Percentiles rank a stretch among this genome's conserved stretches.
Conservation (phyloP, 2,329 filamentous ascomycete species). For the Chaetomium globosum region DNA sequence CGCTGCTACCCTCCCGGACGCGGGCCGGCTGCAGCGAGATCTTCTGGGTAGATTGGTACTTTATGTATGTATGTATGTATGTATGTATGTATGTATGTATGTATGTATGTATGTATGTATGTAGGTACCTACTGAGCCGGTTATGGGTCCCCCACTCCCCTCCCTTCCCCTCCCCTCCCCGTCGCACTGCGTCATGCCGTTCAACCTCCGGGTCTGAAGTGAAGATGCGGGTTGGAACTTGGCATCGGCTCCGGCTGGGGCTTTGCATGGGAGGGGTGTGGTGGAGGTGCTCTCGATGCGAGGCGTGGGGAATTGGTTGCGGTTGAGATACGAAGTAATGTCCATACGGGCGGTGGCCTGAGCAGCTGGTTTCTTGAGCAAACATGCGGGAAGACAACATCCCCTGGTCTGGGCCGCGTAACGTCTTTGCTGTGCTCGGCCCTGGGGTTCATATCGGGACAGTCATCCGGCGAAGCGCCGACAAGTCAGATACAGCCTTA, state of each 20-base stretch:
- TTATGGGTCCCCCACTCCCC: background rate
- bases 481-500: conserved; percentile 11
- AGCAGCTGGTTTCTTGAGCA: background rate
- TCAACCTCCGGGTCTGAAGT: background rate
- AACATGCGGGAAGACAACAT: background rate
- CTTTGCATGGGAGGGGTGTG: background rate
- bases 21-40: conserved; percentile 19
- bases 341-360: background rate
- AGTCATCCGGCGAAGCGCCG: background rate
- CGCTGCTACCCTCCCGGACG: conserved; percentile 8
- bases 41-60: conserved; percentile 11
- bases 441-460: background rate
- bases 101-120: too few relatives aligned
- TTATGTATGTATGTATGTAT: too few relatives aligned
- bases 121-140: conserved; percentile 1
- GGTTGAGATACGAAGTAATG: background rate
- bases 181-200: conserved; percentile 15
- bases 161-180: too few relatives aligned
- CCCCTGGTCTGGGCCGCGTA: background rate
- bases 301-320: background rate
- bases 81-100: too few relatives aligned
- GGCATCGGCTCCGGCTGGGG: background rate
- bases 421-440: background rate
- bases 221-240: background rate
- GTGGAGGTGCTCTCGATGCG: background rate